A percentile compares a stretch with the other conserved stretches of the same genome.
These are phyloP conservation scores for Candida tetrigidarum DNA, from an alignment of 1,139 yeast genomes.

Conservation along the genomic window DNA sequence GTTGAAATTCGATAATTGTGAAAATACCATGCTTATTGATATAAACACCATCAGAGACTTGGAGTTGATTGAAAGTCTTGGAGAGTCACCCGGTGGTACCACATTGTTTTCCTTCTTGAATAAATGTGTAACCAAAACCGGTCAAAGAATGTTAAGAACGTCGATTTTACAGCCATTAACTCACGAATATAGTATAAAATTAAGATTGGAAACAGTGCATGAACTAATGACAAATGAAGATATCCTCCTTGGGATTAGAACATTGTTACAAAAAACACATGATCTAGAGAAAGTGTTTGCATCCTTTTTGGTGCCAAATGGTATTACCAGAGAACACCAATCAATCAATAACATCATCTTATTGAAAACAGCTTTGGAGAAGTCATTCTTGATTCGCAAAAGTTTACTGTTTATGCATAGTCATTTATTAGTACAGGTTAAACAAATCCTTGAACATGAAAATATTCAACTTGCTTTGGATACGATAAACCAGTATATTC, in stretches of 20 bases:
- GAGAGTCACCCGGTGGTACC: slow-evolving; percentile 27
- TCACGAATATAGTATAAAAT: slow-evolving; percentile 30
- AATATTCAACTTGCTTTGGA: slow-evolving; percentile 23
- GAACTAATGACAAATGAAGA: slow-evolving; percentile 28
- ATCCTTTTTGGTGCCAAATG: slow-evolving; percentile 17
- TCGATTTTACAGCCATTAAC: slow-evolving; percentile 50
- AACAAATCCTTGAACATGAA: slow-evolving; percentile 27
- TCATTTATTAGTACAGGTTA: slow-evolving; percentile 29
- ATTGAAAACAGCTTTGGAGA: slow-evolving; percentile 33
- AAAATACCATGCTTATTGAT: slow-evolving; percentile 46
- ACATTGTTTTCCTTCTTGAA: slow-evolving; percentile 39
- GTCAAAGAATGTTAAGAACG: slow-evolving; percentile 39
- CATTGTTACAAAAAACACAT: slow-evolving; percentile 27
- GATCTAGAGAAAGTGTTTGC: slow-evolving; percentile 43
- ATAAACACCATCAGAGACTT: slow-evolving; percentile 34
- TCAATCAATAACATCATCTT: slow-evolving; percentile 40
- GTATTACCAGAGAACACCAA: slow-evolving; percentile 30
- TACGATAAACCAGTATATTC: slow-evolving; percentile 33
- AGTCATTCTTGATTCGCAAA: slow-evolving; percentile 18
- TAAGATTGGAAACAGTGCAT: slow-evolving; percentile 36
- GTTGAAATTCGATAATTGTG: slow-evolving; percentile 39
- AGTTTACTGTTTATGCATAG: slow-evolving; percentile 19
- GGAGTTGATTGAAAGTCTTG: slow-evolving; percentile 37
- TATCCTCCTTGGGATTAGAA: slow-evolving; percentile 21
- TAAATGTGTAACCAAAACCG: slow-evolving; percentile 48